phyloP scores from a whole-genome alignment of 2,329 filamentous ascomycete species.

The Periconia digitata region DNA sequence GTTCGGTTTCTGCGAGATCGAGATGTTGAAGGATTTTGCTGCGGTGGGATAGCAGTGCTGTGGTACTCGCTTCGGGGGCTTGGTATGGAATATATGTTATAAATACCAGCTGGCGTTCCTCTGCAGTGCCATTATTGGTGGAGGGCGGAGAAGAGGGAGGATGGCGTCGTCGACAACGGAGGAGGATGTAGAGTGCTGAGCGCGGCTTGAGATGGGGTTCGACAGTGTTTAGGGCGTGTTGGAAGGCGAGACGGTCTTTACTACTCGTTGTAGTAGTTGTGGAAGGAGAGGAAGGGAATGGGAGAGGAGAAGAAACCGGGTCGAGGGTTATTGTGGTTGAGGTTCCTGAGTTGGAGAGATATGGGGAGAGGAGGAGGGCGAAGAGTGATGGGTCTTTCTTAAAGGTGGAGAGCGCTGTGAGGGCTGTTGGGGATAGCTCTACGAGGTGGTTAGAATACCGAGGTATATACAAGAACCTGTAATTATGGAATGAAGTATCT shows the following conservation, averaged over 20 bases:
- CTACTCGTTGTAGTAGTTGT: slow-evolving; percentile 3
- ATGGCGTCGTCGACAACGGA: slow-evolving; percentile 20
- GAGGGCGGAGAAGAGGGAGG: background rate
- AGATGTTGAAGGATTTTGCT: slow-evolving; percentile 14
- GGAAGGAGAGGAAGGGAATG: background rate
- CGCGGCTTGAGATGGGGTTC: slow-evolving; percentile 16
- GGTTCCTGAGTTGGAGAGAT: background rate
- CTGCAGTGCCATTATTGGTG: background rate
- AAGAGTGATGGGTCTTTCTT: background rate
- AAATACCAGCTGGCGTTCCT: slow-evolving; percentile 7
- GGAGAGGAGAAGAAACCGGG: background rate
- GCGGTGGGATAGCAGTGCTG: slow-evolving; percentile 15
- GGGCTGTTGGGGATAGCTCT: background rate
- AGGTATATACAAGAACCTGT: background rate
- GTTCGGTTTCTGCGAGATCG: slow-evolving; percentile 15
- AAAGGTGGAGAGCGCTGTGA: background rate
- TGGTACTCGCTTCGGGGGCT: slow-evolving; percentile 11
- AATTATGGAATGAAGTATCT: too few species aligned
- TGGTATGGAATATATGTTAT: slow-evolving; percentile 30
- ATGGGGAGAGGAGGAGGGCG: background rate
- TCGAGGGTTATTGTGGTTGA: background rate
- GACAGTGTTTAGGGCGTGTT: slow-evolving; percentile 18
- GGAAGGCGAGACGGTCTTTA: slow-evolving; percentile 9
- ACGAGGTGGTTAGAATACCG: background rate
- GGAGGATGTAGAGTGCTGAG: slow-evolving; percentile 16